Evolutionary conservation across 306 rosid genomes (phyloP).

Genomic region (Spatholobus suberectus): DNA sequence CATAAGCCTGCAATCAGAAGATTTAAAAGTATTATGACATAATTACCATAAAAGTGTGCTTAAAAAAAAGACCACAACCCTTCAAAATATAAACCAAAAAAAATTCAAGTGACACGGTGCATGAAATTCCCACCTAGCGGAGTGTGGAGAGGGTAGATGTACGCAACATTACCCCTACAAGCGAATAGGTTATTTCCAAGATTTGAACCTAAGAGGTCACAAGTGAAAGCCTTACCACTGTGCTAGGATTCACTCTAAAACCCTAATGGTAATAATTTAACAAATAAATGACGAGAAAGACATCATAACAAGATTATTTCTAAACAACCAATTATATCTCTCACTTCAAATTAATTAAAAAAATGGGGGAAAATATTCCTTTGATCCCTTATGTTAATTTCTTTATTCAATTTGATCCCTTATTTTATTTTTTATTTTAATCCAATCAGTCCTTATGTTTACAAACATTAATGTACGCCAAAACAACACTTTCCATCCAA

Average conservation of each 20-base stretch:
- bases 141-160: not conserved
- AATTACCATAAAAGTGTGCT: not conserved
- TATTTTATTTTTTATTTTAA: not conserved
- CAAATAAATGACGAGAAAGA: not conserved
- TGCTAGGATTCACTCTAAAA: not conserved
- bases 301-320: not conserved
- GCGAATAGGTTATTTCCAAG: not conserved
- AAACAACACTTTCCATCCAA: not conserved
- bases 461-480: not conserved
- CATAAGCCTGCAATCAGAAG: slow-evolving; percentile 41
- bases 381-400: not conserved
- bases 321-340: not conserved
- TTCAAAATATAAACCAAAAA: not conserved
- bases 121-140: not conserved
- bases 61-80: not conserved
- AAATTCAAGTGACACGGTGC: not conserved
- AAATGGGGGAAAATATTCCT: not conserved
- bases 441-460: not conserved
- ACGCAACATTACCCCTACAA: not conserved
- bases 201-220: not conserved
- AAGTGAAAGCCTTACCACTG: not conserved
- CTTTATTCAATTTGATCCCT: not conserved
- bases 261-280: not conserved
- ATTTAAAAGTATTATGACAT: slow-evolving; percentile 7
- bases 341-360: not conserved